These are phyloP conservation scores for Chlorella sp. DNA, from an alignment of 139 green algal genomes.

Conservation along the genomic window DNA sequence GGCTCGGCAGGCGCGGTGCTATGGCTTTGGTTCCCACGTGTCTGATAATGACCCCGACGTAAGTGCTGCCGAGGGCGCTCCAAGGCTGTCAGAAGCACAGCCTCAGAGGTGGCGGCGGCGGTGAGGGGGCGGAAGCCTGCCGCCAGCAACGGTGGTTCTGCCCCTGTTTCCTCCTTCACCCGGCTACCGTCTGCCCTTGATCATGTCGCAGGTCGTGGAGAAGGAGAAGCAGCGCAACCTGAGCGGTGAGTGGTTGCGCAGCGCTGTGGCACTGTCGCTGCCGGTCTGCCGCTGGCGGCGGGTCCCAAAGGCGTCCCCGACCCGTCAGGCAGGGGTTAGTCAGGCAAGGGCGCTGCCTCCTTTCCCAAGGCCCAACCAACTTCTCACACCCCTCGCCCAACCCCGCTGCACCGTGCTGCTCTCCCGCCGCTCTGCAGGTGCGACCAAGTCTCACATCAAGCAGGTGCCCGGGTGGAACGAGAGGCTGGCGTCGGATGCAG, in stretches of 20 bases:
- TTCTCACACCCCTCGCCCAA: no score
- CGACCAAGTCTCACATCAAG: constrained; percentile 17
- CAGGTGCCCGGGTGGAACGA: constrained; percentile 27
- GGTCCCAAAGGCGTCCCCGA: no score
- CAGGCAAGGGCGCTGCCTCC: no score
- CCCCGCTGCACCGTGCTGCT: not conserved
- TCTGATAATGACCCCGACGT: constrained; percentile 38
- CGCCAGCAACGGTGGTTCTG: not conserved
- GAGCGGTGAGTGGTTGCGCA: not conserved
- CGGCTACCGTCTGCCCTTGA: not conserved
- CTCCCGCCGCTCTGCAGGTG: not conserved
- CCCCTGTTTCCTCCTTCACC: not conserved
- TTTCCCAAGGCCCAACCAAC: no score
- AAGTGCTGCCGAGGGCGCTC: not conserved
- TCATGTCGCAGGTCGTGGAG: constrained; percentile 31
- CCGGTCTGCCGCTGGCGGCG: no score
- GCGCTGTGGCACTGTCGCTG: not conserved
- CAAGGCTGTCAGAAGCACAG: not conserved
- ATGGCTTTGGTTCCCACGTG: constrained; percentile 33
- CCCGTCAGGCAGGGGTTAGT: no score
- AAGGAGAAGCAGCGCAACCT: constrained; percentile 34
- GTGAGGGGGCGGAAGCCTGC: not conserved
- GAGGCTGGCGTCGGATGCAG: constrained; percentile 19
- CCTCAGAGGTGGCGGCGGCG: no score
- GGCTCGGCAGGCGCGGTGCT: not conserved